Percentiles rank a stretch among this genome's conserved stretches.
Conservation (phyloP, 768 basidiomycete genomes). For the Auricularia sp. region DNA sequence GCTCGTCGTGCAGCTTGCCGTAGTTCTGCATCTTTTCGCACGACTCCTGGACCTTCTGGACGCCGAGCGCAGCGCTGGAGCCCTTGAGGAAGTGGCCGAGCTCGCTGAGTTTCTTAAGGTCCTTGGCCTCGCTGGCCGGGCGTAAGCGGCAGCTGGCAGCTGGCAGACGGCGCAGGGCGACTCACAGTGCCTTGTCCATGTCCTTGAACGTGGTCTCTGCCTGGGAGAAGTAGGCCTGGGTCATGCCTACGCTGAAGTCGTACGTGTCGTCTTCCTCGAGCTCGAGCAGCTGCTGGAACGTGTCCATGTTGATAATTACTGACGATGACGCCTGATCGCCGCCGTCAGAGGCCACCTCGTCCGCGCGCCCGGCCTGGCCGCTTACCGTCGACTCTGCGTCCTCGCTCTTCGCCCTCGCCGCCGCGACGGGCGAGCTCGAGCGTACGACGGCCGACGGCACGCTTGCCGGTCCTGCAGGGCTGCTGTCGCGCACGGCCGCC, state of each 20-base stretch:
- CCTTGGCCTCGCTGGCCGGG: conserved; percentile 37
- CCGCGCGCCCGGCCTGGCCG: no score
- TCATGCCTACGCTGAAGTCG: conserved; percentile 75
- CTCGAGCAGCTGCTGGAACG: conserved; percentile 79
- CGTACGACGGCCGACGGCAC: no score
- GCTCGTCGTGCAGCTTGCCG: conserved; percentile 51
- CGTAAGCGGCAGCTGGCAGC: neutral
- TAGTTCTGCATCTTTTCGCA: conserved; percentile 91
- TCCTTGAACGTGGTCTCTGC: conserved; percentile 61
- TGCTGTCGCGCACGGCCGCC: no score
- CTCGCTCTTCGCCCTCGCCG: no score
- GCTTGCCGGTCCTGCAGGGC: no score
- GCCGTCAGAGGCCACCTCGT: neutral
- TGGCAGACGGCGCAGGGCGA: conserved; percentile 5
- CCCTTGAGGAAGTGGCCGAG: conserved; percentile 96
- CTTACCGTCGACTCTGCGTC: no score
- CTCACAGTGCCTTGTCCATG: conserved; percentile 77
- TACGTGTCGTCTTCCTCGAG: conserved; percentile 72
- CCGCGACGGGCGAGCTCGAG: no score
- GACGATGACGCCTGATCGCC: neutral
- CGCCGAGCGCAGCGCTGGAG: conserved; percentile 88
- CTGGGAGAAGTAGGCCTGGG: conserved; percentile 71
- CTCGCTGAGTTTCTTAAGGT: conserved; percentile 58
- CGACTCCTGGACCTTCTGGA: conserved; percentile 65
- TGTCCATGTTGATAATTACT: conserved; percentile 63